Base-by-base conservation (phyloP, 23 red algal species). In the Rhodosorus marinus region DNA sequence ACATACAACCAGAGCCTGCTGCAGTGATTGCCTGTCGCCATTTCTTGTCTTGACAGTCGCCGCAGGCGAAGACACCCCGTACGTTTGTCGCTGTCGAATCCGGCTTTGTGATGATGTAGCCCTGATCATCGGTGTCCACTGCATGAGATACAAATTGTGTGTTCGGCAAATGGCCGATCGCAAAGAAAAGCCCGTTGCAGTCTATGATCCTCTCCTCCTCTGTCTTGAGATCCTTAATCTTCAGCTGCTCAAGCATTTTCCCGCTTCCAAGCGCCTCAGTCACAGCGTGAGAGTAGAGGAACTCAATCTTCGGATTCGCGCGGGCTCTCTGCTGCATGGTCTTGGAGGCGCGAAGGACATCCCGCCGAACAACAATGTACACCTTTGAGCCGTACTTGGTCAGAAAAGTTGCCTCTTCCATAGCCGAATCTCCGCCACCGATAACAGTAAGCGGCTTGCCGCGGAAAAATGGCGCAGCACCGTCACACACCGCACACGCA, bases 401-500 rank as follows among this genome's bases (percentile, higher is more conserved):
- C 60, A 94, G 60, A 72, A 94, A 94, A 2, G 56, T 40, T 20
- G 87, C 87, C 69, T 94, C 87, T 33, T 94, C 87, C 76, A 94
- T 75, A 1, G 87, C 87, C 24, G 71, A 80, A 35, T 94, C 87
- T 14, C 87, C 87, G 9, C 87, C 87, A 23, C 87, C 87, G 24
- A 94, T 59, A 1, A 94, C 87, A 4, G 74, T 72, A 33, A 94
- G 31, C 1, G 69, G 48, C 40, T 72, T 64, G 28, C 52, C 29
- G 14, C 87, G 67, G 47, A 94, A 94, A 5, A 83, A 74, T 3
- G 87, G 87, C 9, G 75, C 76, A 23, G 87, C 87, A 20, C 87
- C 87, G 57, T 94, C 87, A 57, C 87, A 94, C 19, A 94, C 87
- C 45, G 87, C 87, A 51, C 87, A 94, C 24, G 87, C 87, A 42